Evolutionary conservation across 768 basidiomycete species (phyloP).

Genomic region (Postia placenta): DNA sequence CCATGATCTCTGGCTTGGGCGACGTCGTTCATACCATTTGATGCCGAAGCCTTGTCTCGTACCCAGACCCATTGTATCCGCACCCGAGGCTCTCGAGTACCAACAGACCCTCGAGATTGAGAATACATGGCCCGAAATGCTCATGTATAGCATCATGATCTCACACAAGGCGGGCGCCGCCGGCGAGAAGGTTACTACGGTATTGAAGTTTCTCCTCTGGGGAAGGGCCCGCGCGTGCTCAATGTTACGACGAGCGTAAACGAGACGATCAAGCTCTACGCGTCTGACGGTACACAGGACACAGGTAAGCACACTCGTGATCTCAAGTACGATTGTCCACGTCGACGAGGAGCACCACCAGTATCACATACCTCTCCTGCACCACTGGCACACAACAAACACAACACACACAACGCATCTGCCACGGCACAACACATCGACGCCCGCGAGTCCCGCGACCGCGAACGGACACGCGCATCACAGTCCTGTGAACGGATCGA

Average conservation of each 20-base stretch:
- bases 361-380: conserved; percentile 18
- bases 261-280: conserved; percentile 64
- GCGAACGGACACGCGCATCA: conserved; percentile 2
- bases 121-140: conserved; percentile 95
- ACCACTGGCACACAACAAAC: conserved; percentile 7
- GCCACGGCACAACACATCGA: not conserved
- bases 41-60: too few relatives aligned
- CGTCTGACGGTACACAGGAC: conserved; percentile 52
- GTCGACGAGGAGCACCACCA: conserved; percentile 25
- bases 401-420: conserved; percentile 3
- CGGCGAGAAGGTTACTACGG: conserved; percentile 76
- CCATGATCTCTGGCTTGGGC: too few relatives aligned
- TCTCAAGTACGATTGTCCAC: conserved; percentile 43
- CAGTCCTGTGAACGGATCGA: not conserved
- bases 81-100: conserved; percentile 87
- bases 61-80: too few relatives aligned
- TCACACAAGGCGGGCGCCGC: conserved; percentile 96
- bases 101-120: conserved; percentile 94
- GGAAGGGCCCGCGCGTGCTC: conserved; percentile 75
- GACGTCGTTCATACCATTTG: too few relatives aligned
- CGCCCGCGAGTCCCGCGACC: not conserved
- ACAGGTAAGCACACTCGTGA: conserved; percentile 56
- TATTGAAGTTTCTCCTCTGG: conserved; percentile 84
- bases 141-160: conserved; percentile 92
- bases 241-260: conserved; percentile 62